A percentile compares a stretch with the other conserved stretches of the same genome.
Conservation (phyloP, 164 flowering plant species). For the Umbilicus rupestris region DNA sequence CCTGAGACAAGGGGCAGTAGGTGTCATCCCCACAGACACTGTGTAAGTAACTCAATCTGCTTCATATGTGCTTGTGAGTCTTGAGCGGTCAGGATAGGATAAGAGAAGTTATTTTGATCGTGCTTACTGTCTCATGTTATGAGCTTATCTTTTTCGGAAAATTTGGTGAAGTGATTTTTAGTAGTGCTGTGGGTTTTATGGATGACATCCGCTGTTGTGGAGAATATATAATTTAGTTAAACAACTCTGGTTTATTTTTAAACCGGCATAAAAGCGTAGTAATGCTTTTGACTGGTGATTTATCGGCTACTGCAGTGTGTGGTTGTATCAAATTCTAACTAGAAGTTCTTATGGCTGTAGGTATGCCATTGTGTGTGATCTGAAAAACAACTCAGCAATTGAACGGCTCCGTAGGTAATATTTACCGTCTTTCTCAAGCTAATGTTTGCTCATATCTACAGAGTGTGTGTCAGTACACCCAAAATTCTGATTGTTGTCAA, state of each 20-base stretch:
- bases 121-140: not conserved
- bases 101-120: no score
- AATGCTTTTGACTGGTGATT: not conserved
- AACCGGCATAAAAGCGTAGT: not conserved
- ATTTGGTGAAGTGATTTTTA: not conserved
- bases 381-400: conserved; percentile 56
- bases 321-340: not conserved
- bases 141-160: not conserved
- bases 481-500: conserved; percentile 8
- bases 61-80: not conserved
- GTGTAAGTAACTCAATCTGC: conserved; percentile 33
- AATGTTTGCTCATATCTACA: conserved; percentile 2
- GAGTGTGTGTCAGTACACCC: not conserved
- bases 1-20: conserved; percentile 76
- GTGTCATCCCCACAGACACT: conserved; percentile 88
- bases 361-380: conserved; percentile 79
- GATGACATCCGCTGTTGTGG: not conserved
- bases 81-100: not conserved
- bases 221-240: not conserved
- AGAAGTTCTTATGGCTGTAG: conserved; percentile 22
- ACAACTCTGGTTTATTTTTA: not conserved
- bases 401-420: conserved; percentile 83
- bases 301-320: not conserved
- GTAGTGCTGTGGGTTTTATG: no score
- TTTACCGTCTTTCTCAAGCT: not conserved